Base-by-base conservation (phyloP, 139 green algal species). In the Chlorella sorokiniana region DNA sequence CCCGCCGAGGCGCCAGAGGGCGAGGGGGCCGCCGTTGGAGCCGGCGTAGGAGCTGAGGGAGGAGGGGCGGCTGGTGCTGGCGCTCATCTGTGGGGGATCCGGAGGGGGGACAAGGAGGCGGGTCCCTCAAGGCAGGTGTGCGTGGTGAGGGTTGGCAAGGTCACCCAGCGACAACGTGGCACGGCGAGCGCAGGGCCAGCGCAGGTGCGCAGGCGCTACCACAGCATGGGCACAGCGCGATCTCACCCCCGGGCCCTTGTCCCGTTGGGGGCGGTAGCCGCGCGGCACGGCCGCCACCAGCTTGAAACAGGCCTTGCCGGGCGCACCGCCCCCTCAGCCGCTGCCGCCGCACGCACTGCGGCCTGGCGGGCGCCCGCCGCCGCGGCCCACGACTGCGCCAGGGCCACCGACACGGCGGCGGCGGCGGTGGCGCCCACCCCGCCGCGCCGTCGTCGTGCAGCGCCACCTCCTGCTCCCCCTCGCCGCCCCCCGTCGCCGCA, bases 381-480 rank as follows among this genome's bases (percentile, higher is more conserved):
- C 8, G 86, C 62, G 44, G 86, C 82, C 86, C 89, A 93, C 5
- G 86, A 88, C 3, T 91, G 70, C 4, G 89, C 89, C 56, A 93
- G 83, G 0, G 89, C 89, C 52, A 92, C 88, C 20, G 89, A 92
- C 33, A 93, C 89, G 8, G 89, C 89, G 4, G 89, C 89, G 1
- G 89, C 89, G 3, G 89, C 89, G n/a, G 86, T 84, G 25, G 90
- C 81, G 9, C 89, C 89, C 3, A 93, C 89, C 4, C 89, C 9
- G 84, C 81, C 23, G 69, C 81, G 8, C 89, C 86, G 33, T 93
- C 86, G 54, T 93, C 89, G 51, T 89, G 88, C 56, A 91, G 73
- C 4, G 82, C 85, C 29, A 90, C 87, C 37, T 79, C 68, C 69
- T 83, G 61, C 3, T 52, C 45, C 44, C 35, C 77, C 4, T 38